A percentile compares a stretch with the other conserved stretches of the same genome.
Evolutionary conservation across 208 protist genomes (phyloP).

Genomic region (Crithidia fasciculata): DNA sequence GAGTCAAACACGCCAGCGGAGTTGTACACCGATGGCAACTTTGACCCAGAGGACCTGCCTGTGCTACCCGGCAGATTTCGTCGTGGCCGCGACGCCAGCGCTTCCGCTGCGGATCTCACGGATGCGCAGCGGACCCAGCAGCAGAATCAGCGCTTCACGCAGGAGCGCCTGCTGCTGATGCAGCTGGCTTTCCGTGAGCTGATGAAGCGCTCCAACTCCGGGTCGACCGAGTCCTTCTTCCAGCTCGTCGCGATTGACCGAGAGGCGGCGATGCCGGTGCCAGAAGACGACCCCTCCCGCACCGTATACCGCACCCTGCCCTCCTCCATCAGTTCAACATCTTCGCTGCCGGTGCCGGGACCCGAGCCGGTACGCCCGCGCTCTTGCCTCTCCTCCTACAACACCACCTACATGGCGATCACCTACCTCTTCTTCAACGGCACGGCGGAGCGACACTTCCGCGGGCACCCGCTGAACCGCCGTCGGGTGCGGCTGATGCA

Average conservation of each 20-base stretch:
- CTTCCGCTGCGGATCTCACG: background rate
- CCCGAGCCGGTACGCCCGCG: background rate
- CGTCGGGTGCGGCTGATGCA: conserved; percentile 36
- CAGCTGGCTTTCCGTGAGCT: conserved; percentile 23
- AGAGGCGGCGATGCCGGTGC: conserved; percentile 13
- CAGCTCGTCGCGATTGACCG: conserved; percentile 23
- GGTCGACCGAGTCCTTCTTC: conserved; percentile 18
- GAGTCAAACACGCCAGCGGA: background rate
- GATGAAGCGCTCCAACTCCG: conserved; percentile 15
- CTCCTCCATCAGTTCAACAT: background rate
- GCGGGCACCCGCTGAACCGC: conserved; percentile 34
- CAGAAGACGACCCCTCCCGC: background rate
- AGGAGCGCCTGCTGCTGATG: conserved; percentile 19
- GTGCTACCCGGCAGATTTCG: background rate
- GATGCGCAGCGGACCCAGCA: background rate
- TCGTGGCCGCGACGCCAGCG: background rate
- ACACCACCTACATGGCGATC: conserved; percentile 15
- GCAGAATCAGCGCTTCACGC: conserved; percentile 6
- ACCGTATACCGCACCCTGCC: conserved; percentile 4
- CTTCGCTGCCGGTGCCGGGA: background rate
- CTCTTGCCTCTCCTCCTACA: background rate
- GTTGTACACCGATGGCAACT: background rate
- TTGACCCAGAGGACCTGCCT: background rate
- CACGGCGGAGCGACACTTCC: conserved; percentile 46
- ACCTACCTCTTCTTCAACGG: conserved; percentile 52